Percentiles rank a stretch among this genome's conserved stretches.
These are phyloP conservation scores for Annulohypoxylon moriforme DNA, from an alignment of 495 filamentous ascomycete genomes.

Conservation along the genomic window DNA sequence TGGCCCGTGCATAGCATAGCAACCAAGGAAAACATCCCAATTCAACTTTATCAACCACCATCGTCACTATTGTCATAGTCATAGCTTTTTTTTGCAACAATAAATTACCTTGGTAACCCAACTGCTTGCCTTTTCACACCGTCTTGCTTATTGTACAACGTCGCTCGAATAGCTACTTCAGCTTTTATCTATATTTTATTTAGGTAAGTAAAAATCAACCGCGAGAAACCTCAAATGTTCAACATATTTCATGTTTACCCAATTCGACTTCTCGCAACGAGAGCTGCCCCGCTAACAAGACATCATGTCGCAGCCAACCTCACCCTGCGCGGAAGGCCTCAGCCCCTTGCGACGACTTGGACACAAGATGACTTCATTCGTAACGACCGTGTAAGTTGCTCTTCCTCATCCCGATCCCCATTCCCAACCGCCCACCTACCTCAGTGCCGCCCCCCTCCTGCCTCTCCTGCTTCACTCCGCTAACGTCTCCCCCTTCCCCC, in stretches of 20 bases:
- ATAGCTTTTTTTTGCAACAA: neutral
- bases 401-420: neutral
- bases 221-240: neutral
- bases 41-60: slow-evolving; percentile 17
- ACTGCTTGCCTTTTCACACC: neutral
- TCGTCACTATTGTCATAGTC: neutral
- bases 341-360: slow-evolving; percentile 36
- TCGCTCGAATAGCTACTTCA: neutral
- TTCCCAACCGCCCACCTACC: slow-evolving; percentile 14
- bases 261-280: neutral
- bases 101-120: neutral
- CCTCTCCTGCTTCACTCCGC: neutral
- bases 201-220: neutral
- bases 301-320: slow-evolving; percentile 40
- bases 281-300: slow-evolving; percentile 34
- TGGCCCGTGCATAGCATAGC: slow-evolving; percentile 42
- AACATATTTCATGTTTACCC: neutral
- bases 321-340: neutral
- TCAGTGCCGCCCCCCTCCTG: neutral
- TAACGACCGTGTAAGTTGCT: slow-evolving; percentile 61
- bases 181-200: neutral
- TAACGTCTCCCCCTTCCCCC: slow-evolving; percentile 22
- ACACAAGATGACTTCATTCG: slow-evolving; percentile 62
- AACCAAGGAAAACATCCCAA: slow-evolving; percentile 42
- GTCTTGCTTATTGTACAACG: neutral